These are phyloP conservation scores for Chlorociboria aeruginascens DNA, from an alignment of 495 filamentous ascomycete genomes.

Conservation along the genomic window DNA sequence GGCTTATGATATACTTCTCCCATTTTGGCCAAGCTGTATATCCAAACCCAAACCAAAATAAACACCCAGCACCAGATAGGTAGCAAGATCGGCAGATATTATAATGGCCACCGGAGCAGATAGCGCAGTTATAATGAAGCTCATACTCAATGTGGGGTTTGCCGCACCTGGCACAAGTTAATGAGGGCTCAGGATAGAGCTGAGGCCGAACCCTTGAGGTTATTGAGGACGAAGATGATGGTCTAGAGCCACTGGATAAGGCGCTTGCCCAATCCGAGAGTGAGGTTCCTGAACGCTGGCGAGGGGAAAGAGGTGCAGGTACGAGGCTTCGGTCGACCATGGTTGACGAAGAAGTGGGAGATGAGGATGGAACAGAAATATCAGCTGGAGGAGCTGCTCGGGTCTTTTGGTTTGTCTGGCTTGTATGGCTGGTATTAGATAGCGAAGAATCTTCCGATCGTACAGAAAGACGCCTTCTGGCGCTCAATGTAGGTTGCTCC, in stretches of 20 bases:
- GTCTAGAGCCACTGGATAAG: constrained; percentile 15
- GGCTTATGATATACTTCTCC: constrained; percentile 21
- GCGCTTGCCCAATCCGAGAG: constrained; percentile 16
- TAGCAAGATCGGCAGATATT: constrained; percentile 73
- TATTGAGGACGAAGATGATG: constrained; percentile 17
- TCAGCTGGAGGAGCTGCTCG: constrained; percentile 16
- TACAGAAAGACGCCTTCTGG: constrained; percentile 1
- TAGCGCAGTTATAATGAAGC: constrained; percentile 62
- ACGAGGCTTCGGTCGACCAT: constrained; percentile 8
- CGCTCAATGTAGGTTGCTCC: background rate
- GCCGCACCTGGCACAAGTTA: constrained; percentile 57
- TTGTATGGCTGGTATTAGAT: background rate
- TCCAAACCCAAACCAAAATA: constrained; percentile 69
- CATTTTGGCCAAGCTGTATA: constrained; percentile 48
- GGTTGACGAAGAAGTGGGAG: constrained; percentile 1
- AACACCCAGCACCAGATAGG: constrained; percentile 55
- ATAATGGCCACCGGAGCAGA: constrained; percentile 55
- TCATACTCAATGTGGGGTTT: constrained; percentile 62
- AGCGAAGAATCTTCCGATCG: constrained; percentile 2
- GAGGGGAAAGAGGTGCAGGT: constrained; percentile 16
- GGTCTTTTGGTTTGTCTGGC: background rate
- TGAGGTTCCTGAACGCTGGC: background rate
- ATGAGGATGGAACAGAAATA: constrained; percentile 7
- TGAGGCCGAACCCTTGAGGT: constrained; percentile 23
- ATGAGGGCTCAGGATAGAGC: constrained; percentile 54